phyloP scores from a whole-genome alignment of 1,284 basidiomycete species.

The Trametes hirsuta region DNA sequence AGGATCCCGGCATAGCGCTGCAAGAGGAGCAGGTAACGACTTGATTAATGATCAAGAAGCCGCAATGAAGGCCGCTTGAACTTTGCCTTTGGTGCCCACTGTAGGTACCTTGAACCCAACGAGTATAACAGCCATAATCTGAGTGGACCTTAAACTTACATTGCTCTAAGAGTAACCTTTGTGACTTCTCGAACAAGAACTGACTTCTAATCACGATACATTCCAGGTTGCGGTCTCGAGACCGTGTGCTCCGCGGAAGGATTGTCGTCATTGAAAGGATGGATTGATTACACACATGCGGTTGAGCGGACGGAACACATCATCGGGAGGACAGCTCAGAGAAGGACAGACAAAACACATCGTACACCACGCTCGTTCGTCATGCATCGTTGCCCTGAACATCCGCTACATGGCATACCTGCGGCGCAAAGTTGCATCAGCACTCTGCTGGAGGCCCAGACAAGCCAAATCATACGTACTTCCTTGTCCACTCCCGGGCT shows the following conservation, averaged over 20 bases:
- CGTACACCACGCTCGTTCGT: conserved; percentile 33
- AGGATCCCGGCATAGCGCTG: no score
- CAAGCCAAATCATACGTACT: conserved; percentile 57
- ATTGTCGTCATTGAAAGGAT: conserved; percentile 17
- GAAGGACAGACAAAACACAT: conserved; percentile 26
- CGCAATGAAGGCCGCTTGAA: no score
- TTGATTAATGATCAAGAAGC: no score
- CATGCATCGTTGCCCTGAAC: conserved; percentile 18
- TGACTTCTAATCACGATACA: background rate
- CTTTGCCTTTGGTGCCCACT: no score
- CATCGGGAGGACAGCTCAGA: conserved; percentile 20
- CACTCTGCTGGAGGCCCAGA: conserved; percentile 12
- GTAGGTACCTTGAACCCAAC: no score
- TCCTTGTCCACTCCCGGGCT: conserved; percentile 96
- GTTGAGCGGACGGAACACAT: conserved; percentile 18
- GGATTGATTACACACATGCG: conserved; percentile 30
- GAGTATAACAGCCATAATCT: no score
- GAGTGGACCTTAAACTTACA: no score
- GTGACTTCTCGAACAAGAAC: no score
- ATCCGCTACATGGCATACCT: conserved; percentile 62
- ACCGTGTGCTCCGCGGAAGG: conserved; percentile 1
- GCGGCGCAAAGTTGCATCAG: conserved; percentile 27
- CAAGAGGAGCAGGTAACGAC: no score
- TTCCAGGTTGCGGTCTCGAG: background rate
- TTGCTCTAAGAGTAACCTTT: no score